Evolutionary conservation across 306 rosid genomes (phyloP).

Genomic region (Geum urbanum): DNA sequence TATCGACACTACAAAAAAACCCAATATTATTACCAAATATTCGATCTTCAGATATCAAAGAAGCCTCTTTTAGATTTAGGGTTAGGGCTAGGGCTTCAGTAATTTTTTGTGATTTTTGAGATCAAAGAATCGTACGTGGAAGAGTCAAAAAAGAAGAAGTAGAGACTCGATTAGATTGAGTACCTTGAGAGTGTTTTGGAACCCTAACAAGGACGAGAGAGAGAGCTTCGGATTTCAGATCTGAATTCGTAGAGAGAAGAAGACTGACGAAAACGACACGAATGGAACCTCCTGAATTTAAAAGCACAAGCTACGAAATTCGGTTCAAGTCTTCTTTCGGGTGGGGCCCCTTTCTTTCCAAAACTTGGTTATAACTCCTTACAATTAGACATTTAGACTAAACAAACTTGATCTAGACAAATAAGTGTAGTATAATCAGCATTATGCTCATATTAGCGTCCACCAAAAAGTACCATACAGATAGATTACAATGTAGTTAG

Average conservation of each 20-base stretch:
- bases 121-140: background rate
- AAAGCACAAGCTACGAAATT: background rate
- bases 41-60: background rate
- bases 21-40: background rate
- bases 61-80: background rate
- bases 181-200: background rate
- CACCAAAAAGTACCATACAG: background rate
- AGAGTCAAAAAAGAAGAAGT: background rate
- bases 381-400: background rate
- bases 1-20: constrained; percentile 2
- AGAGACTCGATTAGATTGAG: background rate
- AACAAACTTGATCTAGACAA: background rate
- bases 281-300: background rate
- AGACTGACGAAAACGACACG: background rate
- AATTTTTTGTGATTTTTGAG: no score
- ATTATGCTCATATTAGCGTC: no score
- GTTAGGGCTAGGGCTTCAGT: background rate
- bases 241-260: background rate
- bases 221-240: background rate
- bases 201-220: background rate
- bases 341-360: background rate
- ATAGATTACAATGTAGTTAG: background rate
- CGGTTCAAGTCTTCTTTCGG: background rate
- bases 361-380: no score
- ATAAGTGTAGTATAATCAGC: background rate